These are phyloP conservation scores for Vitis hybrid DNA, from an alignment of 177 flowering plant genomes.

Conservation along the genomic window DNA sequence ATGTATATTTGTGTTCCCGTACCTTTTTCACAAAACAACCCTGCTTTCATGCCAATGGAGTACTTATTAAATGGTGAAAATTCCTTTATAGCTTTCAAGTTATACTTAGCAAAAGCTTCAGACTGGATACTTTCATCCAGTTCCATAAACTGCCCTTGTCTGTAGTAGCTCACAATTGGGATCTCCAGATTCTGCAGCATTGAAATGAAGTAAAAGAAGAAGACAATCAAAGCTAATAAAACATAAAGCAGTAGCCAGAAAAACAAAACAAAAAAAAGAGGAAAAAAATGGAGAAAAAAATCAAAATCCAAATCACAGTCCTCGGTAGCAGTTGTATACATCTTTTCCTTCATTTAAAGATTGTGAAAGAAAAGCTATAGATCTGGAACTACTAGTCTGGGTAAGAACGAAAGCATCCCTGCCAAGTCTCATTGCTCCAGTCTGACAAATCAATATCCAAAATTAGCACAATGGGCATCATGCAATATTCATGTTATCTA, in stretches of 20 bases:
- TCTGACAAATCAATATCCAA: conserved; percentile 30
- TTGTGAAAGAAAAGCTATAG: conserved; percentile 64
- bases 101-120: conserved; percentile 34
- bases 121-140: conserved; percentile 39
- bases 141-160: conserved; percentile 50
- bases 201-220: background rate
- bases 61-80: conserved; percentile 63
- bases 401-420: conserved; percentile 61
- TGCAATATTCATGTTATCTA: background rate
- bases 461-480: background rate
- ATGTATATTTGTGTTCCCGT: conserved; percentile 68
- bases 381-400: conserved; percentile 55
- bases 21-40: conserved; percentile 27
- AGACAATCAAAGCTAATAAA: background rate
- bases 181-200: conserved; percentile 54
- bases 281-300: background rate
- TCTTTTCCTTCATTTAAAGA: conserved; percentile 59
- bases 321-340: conserved; percentile 24
- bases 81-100: conserved; percentile 47
- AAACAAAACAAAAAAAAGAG: background rate
- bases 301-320: background rate
- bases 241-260: background rate
- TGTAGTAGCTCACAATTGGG: conserved; percentile 54
- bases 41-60: conserved; percentile 53
- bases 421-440: conserved; percentile 70